phyloP scores from a whole-genome alignment of 129 eudicot species.

The Chrysanthemum seticuspe region DNA sequence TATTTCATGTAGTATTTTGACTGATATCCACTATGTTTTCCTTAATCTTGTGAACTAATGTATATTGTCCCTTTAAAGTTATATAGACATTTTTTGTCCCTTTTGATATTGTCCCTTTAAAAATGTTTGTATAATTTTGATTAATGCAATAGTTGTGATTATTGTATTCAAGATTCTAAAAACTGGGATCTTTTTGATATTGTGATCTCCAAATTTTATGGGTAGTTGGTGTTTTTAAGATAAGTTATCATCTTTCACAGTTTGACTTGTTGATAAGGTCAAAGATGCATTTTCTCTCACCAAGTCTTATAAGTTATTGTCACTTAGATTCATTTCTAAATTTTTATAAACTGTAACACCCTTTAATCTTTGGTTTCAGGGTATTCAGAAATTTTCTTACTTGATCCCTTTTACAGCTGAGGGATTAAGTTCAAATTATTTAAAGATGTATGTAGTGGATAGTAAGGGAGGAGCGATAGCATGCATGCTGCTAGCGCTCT shows the following conservation, averaged over 20 bases:
- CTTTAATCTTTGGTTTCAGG: constrained; percentile 11
- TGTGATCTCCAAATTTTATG: neutral
- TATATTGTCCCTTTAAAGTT: no score
- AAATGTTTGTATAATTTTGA: no score
- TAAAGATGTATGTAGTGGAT: constrained; percentile 80
- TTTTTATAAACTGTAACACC: neutral
- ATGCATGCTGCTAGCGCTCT: constrained; percentile 74
- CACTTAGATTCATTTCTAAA: neutral
- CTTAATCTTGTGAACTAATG: no score
- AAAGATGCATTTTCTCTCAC: no score
- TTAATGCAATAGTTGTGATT: no score
- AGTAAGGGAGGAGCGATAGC: constrained; percentile 92
- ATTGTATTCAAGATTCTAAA: constrained; percentile 20
- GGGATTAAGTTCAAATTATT: constrained; percentile 1
- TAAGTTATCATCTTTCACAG: neutral
- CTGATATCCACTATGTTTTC: no score
- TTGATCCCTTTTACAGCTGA: constrained; percentile 21
- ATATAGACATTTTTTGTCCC: no score
- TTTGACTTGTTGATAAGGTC: neutral
- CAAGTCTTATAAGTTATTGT: no score
- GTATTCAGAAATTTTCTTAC: constrained; percentile 15
- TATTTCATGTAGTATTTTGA: no score
- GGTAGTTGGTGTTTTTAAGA: neutral
- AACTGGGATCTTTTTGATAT: neutral
- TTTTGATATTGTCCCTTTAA: no score